Evolutionary conservation across 2,329 filamentous ascomycete species (phyloP).

Genomic region (Alternaria sp.): DNA sequence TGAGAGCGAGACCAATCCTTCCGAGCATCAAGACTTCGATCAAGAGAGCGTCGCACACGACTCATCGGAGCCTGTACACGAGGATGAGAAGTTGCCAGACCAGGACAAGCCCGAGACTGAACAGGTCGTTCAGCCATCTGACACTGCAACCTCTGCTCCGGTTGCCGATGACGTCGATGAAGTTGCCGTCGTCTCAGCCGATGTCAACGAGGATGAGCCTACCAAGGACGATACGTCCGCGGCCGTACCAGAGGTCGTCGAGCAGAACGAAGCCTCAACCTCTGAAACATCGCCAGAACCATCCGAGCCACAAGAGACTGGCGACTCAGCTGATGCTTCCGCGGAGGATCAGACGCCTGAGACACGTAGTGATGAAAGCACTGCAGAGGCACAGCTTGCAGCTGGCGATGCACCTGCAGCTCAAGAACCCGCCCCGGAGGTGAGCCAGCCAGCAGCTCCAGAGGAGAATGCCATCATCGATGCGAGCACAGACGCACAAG

Average conservation of each 20-base stretch:
- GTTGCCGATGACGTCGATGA: not conserved
- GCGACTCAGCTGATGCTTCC: not conserved
- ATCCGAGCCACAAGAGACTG: not conserved
- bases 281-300: not conserved
- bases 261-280: not conserved
- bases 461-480: not conserved
- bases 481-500: slow-evolving; percentile 2
- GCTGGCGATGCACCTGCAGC: not conserved
- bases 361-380: not conserved
- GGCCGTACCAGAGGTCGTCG: not conserved
- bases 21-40: slow-evolving; percentile 5
- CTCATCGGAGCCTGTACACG: not conserved
- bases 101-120: not conserved
- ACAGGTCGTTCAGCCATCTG: not conserved
- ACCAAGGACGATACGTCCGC: not conserved
- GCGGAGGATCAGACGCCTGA: not conserved
- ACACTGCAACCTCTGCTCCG: not conserved
- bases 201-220: not conserved
- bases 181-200: not conserved
- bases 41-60: not conserved
- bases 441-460: not conserved
- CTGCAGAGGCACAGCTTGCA: not conserved
- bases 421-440: not conserved
- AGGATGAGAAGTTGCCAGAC: not conserved
- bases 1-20: slow-evolving; percentile 8